Base-by-base conservation (phyloP, 805 yeast species). In the Candida maesae region DNA sequence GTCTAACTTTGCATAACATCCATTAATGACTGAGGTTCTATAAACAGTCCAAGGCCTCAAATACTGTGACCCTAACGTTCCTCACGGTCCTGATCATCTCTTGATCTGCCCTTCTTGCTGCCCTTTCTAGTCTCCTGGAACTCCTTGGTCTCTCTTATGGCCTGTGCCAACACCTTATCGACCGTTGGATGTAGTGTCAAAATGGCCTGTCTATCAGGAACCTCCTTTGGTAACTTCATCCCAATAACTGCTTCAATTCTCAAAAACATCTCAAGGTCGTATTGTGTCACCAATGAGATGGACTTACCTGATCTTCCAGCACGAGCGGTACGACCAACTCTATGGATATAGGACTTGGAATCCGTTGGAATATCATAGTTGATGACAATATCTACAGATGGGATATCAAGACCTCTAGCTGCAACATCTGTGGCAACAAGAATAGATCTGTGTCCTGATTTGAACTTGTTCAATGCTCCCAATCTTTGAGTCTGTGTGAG, bases 261-360 rank as follows among this genome's bases (percentile, higher is more conserved):
- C 50, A 89, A 67, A 56, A 87, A 85, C 54, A 89, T 67, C 62
- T 90, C 97, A 46, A 93, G 70, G 62, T 93, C 99, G 60, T 93
- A 93, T 63, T 93, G 99, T 0, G 98, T 90, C 24, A 89, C 95
- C 43, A 90, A 67, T 2, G 95, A 84, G 14, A 90, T 72, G 3
- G 96, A 85, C 59, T 82, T 84, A 36, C 96, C 96, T 0, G 91
- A 78, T 52, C 89, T 75, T 15, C 96, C 95, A 1, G 95, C 95
- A 63, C 96, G 81, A 2, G 97, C 96, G 25, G 96, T 89, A 70
- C 97, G 82, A 42, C 97, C 97, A 25, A 90, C 96, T 64, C 95
- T 71, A 61, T 84, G 95, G 51, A 84, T 81, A 55, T 82, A 84
- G 10, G 89, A 86, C 60, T 84, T 86, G 5, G 91, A 84, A 58